Evolutionary conservation across 768 basidiomycete species (phyloP), one percentile per base, ranked within the genome.

Genomic region (Suillus sp.): DNA sequence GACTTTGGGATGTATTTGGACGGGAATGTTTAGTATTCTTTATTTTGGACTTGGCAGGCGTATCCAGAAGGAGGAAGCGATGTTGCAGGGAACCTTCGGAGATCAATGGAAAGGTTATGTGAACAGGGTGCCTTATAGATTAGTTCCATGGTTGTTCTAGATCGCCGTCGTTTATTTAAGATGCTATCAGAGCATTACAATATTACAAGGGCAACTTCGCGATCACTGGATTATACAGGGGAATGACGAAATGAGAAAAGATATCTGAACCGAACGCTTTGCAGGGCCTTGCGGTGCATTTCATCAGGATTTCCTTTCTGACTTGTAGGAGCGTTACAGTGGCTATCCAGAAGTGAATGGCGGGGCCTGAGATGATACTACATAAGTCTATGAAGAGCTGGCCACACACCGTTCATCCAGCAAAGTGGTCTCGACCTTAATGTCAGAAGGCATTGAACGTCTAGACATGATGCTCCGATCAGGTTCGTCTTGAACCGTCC

Each of bases 401-500:
- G 2, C 5, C 16, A 16, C 38, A 7, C 6, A 18, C 18, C 38
- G 40, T 42, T 18, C 40, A 18, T 40, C n/a, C 32, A 34, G 32
- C 32, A 34, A 34, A 34, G 32, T 7, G 32, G 4, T 34, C 6
- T 34, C 32, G 32, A 34, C 32, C 32, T 34, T 34, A 8, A 34
- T 34, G 32, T 1, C 7, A 1, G 32, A 34, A 7, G 6, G 32
- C 7, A 34, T 8, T 32, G 32, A 32, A 4, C 32, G 7, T 32
- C 4, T 34, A 34, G 32, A 34, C 32, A 34, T 34, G 32, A 34
- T 34, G 32, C 32, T 34, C n/a, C 70, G 75, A 61, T 68, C 72
- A 1, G 72, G 72, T 7, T 75, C 71, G 2, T 69, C 70, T 8
- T 48, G 8, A 16, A 27, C 27, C 25, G 27, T 27, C 14, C 3